Evolutionary conservation across 768 basidiomycete genomes (phyloP), one percentile per base, ranked within the genome.

Genomic region (Dendrothele bispora): DNA sequence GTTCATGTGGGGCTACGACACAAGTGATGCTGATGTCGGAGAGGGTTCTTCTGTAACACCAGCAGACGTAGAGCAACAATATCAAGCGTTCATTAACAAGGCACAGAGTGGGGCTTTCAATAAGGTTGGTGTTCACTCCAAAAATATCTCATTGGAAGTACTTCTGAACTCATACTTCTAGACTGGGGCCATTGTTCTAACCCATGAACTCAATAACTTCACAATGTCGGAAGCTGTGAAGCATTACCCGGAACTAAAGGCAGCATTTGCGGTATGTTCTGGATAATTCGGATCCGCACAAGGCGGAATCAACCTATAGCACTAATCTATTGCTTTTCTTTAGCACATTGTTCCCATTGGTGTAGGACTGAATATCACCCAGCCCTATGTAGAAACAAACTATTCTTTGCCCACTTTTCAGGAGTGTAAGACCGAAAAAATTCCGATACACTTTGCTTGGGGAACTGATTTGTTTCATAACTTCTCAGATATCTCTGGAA

Each of bases 1-100:
- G 2, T 73, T 92, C 59, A 70, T 91, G 42, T 92, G 91, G 90
- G 62, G 71, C 55, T 81, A 75, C 50, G 83, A 86, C 56, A 93
- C 63, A 91, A 88, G 88, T 76, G 48, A 49, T 25, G 32, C 29
- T 5, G 28, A 30, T 17, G 29, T 47, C 30, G 41, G 41, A 5
- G 26, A 49, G 29, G 42, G 42, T 3, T 11, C 20, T 6, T 24
- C 15, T 28, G 54, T 75, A 36, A 77, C 73, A 7, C 61, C 63
- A 2, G 72, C 73, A 22, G 62, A 72, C 25, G 71, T 85, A 15
- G 73, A 80, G 41, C 57, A 61, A 39, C 78, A 81, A 54, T 88
- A 88, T 56, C 60, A 81, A 43, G 52, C 44, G 7, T 73, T 90
- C 61, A 66, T 86, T 24, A 40, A 69, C 20, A 66, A 67, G 17